A percentile compares a stretch with the other conserved stretches of the same genome.
phyloP scores from a whole-genome alignment of 805 yeast genomes.

The Saturnispora gosingensis region DNA sequence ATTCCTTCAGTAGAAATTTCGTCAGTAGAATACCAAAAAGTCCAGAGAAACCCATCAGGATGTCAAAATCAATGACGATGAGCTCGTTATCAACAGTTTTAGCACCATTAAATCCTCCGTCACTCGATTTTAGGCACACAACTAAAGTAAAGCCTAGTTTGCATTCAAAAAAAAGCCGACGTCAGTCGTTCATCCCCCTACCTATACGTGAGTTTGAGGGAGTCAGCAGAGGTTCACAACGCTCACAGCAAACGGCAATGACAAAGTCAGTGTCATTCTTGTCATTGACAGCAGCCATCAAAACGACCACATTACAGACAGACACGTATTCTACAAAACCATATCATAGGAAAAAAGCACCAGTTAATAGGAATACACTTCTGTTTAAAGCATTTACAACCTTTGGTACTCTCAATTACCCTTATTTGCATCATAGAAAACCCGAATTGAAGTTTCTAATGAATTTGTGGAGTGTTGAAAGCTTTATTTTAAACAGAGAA shows the following conservation, averaged over 20 bases:
- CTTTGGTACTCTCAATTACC: constrained; percentile 3
- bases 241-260: not conserved
- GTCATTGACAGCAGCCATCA: not conserved
- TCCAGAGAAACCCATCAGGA: not conserved
- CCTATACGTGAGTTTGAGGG: not conserved
- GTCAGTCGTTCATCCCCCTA: constrained; percentile 4
- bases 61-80: not conserved
- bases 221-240: not conserved
- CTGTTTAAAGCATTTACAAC: constrained; percentile 6
- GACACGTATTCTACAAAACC: not conserved
- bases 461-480: constrained; percentile 5
- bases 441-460: not conserved
- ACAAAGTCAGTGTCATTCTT: constrained; percentile 1
- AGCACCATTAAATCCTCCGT: not conserved
- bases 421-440: constrained; percentile 6
- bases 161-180: not conserved
- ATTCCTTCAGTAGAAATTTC: not conserved
- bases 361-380: constrained; percentile 1
- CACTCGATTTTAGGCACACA: not conserved
- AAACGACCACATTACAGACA: not conserved
- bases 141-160: not conserved
- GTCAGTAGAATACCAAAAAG: not conserved
- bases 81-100: not conserved
- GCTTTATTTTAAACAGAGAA: not conserved
- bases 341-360: constrained; percentile 1